Evolutionary conservation across 352 stramenopile species (phyloP).

Genomic region (Globisporangium spiculum): DNA sequence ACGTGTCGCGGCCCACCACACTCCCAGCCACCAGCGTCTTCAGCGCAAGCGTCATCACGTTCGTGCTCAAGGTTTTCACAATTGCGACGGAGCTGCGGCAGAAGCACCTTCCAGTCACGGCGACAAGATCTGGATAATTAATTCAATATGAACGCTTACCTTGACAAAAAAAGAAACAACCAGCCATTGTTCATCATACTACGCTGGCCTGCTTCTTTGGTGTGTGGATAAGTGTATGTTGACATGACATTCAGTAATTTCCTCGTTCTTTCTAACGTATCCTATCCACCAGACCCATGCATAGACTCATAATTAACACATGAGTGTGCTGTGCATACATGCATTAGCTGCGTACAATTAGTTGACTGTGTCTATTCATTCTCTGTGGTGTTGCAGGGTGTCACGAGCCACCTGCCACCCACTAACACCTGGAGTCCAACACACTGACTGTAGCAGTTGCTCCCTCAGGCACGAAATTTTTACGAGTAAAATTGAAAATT

Average conservation of each 20-base stretch:
- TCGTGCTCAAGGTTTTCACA: constrained; percentile 40
- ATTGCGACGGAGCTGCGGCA: constrained; percentile 14
- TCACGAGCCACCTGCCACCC: not conserved
- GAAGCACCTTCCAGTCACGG: constrained; percentile 9
- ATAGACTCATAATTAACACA: too few relatives aligned
- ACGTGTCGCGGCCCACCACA: constrained; percentile 10
- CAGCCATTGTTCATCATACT: too few relatives aligned
- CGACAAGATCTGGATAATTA: not conserved
- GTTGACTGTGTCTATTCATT: too few relatives aligned
- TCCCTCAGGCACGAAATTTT: not conserved
- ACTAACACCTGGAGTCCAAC: not conserved
- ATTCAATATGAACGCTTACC: too few relatives aligned
- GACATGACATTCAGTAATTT: too few relatives aligned
- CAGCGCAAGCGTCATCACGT: constrained; percentile 36
- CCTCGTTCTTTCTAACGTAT: too few relatives aligned
- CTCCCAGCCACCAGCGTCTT: constrained; percentile 35
- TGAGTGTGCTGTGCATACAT: too few relatives aligned
- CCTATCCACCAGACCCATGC: too few relatives aligned
- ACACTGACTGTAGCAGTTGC: not conserved
- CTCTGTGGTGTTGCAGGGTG: too few relatives aligned
- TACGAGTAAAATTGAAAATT: not conserved
- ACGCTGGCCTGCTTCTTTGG: too few relatives aligned
- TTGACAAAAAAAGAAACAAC: not conserved
- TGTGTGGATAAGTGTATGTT: too few relatives aligned
- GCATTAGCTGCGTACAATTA: too few relatives aligned